These are phyloP conservation scores for Coemansia sp. DNA, from an alignment of 192 early-diverging fungal genomes.

Conservation along the genomic window DNA sequence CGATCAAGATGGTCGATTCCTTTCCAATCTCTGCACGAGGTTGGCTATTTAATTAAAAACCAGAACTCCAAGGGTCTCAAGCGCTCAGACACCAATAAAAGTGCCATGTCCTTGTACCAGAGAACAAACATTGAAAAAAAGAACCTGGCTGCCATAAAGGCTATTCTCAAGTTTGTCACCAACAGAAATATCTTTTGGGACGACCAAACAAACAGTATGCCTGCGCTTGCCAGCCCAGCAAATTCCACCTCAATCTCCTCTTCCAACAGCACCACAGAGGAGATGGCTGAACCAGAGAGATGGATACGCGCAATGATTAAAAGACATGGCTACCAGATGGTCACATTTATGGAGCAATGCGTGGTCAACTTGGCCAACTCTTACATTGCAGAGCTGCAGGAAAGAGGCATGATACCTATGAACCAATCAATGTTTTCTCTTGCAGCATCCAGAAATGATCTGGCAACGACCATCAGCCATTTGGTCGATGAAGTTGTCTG, in stretches of 20 bases:
- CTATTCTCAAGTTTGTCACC: conserved; percentile 31
- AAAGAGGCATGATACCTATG: not conserved
- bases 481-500: conserved; percentile 27
- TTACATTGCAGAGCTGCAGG: conserved; percentile 23
- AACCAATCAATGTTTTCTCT: not conserved
- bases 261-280: conserved; percentile 14
- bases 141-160: conserved; percentile 37
- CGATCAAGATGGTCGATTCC: conserved; percentile 50
- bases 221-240: not conserved
- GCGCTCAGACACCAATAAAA: conserved; percentile 3
- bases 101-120: not conserved
- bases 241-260: not conserved
- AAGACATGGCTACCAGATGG: conserved; percentile 33
- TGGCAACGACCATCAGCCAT: conserved; percentile 2
- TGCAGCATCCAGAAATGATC: not conserved
- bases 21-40: conserved; percentile 47
- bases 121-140: conserved; percentile 50
- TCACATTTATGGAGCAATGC: conserved; percentile 38
- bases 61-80: conserved; percentile 22
- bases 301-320: conserved; percentile 48
- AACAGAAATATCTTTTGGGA: conserved; percentile 25
- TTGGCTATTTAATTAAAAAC: conserved; percentile 49
- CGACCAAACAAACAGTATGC: conserved; percentile 6
- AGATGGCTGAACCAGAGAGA: conserved; percentile 41
- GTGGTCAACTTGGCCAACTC: conserved; percentile 29